These are phyloP conservation scores for Petunia axillaris DNA, from an alignment of 257 asterid genomes.

Conservation along the genomic window DNA sequence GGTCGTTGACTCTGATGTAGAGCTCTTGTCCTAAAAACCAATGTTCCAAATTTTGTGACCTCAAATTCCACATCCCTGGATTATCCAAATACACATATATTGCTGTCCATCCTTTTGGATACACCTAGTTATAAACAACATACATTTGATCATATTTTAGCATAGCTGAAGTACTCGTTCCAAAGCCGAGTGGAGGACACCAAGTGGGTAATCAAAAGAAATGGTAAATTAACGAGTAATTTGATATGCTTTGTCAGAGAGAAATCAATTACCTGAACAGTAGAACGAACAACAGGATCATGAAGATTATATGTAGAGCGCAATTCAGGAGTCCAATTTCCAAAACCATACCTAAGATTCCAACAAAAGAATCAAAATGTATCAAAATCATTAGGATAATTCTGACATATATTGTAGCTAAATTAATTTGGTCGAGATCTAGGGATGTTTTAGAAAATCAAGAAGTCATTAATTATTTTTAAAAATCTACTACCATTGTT, in stretches of 20 bases:
- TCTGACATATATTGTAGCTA: too few relatives aligned
- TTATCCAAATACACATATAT: slow-evolving; percentile 67
- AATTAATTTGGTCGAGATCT: too few relatives aligned
- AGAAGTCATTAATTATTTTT: too few relatives aligned
- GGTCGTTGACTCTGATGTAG: slow-evolving; percentile 67
- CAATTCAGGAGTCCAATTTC: slow-evolving; percentile 49
- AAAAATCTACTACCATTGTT: too few relatives aligned
- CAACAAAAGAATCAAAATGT: not conserved
- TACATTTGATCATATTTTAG: not conserved
- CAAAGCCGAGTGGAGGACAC: too few relatives aligned
- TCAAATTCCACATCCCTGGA: slow-evolving; percentile 90
- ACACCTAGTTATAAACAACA: slow-evolving; percentile 43
- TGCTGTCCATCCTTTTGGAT: slow-evolving; percentile 73
- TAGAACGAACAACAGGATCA: slow-evolving; percentile 66
- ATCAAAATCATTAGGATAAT: not conserved
- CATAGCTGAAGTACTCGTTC: not conserved
- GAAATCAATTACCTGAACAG: slow-evolving; percentile 49
- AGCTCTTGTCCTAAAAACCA: slow-evolving; percentile 82
- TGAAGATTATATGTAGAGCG: slow-evolving; percentile 46
- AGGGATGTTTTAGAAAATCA: too few relatives aligned
- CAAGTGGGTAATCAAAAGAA: too few relatives aligned
- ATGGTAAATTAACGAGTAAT: not conserved
- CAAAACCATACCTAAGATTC: slow-evolving; percentile 48
- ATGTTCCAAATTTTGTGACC: slow-evolving; percentile 56
- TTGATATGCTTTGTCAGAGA: not conserved